Evolutionary conservation across 768 basidiomycete species (phyloP), one percentile per base, ranked within the genome.

Genomic region (Podaxis sp.): DNA sequence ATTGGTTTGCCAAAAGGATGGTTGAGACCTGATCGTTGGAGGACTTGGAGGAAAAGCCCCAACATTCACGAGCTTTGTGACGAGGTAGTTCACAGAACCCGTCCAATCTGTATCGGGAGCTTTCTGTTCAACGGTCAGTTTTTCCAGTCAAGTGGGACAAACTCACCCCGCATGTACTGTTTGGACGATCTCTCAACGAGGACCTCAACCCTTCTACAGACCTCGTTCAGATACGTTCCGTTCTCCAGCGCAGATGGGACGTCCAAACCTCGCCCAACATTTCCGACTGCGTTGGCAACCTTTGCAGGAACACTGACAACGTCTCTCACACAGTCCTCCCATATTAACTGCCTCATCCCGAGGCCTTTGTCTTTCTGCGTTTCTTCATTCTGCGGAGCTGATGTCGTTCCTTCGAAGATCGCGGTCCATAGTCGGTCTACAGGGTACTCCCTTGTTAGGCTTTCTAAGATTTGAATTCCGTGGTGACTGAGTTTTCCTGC

Each of bases 251-350:
- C 70, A 17, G 68, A 63, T 0, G 89, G 89, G 1, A 82, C 36
- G 19, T 46, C 28, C 42, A 33, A 9, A 8, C 48, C 68, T 3
- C 67, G 69, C 30, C 68, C 69, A 52, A 76, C 76, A 22, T 76
- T 78, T 30, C 78, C 82, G 38, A 87, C 72, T 2, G 84, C 82
- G 74, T 98, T 97, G 24, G 90, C 88, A 7, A 90, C 85, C 73
- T 87, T 93, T n/a, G 79, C 78, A 38, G 96, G 94, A 7, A 96
- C 74, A 15, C 84, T 79, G 55, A 87, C 78, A 2, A 88, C 58
- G 63, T 84, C 82, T 36, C 84, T 84, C 24, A 95, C 84, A 66
- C 82, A 86, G 66, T 94, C 89, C 66, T 92, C 90, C 95, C 95
- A 97, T 51, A 70, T 68, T 22, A 82, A 68, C 36, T 72, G 74